phyloP scores from a whole-genome alignment of 1,284 basidiomycete species.

The Ustilago curta region DNA sequence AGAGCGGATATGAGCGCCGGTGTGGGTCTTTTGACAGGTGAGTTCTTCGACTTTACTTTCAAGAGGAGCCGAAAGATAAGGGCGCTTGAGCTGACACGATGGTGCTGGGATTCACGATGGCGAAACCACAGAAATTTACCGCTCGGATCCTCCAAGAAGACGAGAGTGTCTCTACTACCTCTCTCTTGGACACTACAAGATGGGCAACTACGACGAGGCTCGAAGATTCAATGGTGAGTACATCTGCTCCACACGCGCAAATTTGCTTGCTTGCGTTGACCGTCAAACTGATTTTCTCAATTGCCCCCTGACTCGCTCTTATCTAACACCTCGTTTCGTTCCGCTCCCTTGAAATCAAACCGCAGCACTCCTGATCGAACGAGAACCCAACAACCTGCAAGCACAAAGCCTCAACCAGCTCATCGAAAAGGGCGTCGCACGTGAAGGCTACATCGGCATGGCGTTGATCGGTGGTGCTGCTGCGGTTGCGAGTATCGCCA shows the following conservation, averaged over 20 bases:
- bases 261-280: background rate
- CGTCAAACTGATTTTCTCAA: background rate
- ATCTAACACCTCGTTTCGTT: background rate
- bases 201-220: constrained; percentile 93
- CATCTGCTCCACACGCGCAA: background rate
- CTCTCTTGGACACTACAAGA: constrained; percentile 95
- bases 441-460: constrained; percentile 93
- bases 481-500: constrained; percentile 82
- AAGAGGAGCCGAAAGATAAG: background rate
- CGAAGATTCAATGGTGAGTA: constrained; percentile 88
- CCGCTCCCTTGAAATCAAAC: background rate
- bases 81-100: background rate
- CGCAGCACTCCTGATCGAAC: constrained; percentile 85
- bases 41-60: constrained; percentile 68
- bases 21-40: constrained; percentile 81
- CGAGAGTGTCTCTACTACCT: constrained; percentile 98
- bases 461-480: constrained; percentile 90
- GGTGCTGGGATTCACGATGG: background rate
- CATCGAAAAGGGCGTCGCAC: constrained; percentile 87
- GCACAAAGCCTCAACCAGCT: constrained; percentile 85
- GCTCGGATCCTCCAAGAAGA: constrained; percentile 84
- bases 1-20: constrained; percentile 76
- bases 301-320: background rate
- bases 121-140: constrained; percentile 82
- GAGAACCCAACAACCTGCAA: constrained; percentile 94